Percentiles rank a stretch among this genome's conserved stretches.
Evolutionary conservation across 106 monocot species (phyloP).

Genomic region (Alisma plantagoaquatica): DNA sequence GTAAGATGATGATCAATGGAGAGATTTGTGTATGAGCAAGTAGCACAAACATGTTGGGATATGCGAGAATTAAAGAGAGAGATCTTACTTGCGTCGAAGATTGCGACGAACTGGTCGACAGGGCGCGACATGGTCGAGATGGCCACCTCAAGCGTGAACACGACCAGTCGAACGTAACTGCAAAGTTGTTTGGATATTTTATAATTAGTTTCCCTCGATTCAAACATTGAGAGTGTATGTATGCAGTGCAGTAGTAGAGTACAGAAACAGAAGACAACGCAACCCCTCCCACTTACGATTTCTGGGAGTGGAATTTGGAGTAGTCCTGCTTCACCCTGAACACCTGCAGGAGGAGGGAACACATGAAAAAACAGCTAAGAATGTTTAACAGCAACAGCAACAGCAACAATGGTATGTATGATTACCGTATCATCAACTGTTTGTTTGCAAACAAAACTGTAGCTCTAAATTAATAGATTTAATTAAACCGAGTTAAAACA

Average conservation of each 20-base stretch:
- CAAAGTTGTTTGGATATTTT: not conserved
- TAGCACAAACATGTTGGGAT: too few species aligned
- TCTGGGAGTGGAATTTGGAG: constrained; percentile 71
- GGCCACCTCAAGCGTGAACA: constrained; percentile 94
- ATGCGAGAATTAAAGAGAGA: too few species aligned
- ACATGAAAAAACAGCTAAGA: too few species aligned
- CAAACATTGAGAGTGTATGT: too few species aligned
- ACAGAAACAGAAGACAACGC: too few species aligned
- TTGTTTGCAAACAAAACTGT: not conserved
- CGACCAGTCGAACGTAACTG: constrained; percentile 69
- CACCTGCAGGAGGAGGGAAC: constrained; percentile 29
- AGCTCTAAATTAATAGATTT: not conserved
- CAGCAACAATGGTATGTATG: too few species aligned
- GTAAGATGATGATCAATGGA: not conserved
- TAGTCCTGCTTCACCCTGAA: constrained; percentile 95
- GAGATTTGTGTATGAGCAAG: not conserved
- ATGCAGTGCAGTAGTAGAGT: too few species aligned
- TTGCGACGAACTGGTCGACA: constrained; percentile 71
- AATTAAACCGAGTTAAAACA: not conserved
- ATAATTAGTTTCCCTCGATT: too few species aligned
- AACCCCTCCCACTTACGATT: constrained; percentile 79
- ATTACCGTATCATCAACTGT: too few species aligned
- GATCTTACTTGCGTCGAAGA: constrained; percentile 88
- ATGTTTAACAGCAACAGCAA: too few species aligned
- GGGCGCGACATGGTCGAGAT: constrained; percentile 66